These are phyloP conservation scores for Pleurotus giganteus DNA, from an alignment of 768 basidiomycete genomes.

Conservation along the genomic window DNA sequence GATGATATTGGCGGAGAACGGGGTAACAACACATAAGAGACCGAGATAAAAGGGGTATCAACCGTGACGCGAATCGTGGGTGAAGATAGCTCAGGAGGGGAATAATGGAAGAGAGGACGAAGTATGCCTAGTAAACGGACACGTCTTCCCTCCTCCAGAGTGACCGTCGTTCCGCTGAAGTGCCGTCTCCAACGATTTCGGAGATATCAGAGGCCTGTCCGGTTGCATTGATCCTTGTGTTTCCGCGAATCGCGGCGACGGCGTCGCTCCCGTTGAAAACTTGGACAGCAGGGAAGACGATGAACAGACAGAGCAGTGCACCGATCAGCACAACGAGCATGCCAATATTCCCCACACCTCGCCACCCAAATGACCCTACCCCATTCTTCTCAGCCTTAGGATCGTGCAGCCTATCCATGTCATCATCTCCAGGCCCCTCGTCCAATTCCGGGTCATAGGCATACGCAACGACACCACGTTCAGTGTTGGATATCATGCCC, in stretches of 20 bases:
- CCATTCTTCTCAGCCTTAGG: constrained; percentile 27
- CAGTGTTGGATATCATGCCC: constrained; percentile 6
- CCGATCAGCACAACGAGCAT: constrained; percentile 58
- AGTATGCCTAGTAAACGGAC: background rate
- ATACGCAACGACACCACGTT: constrained; percentile 52
- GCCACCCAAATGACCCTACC: constrained; percentile 20
- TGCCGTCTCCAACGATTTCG: background rate
- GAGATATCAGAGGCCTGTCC: constrained; percentile 48
- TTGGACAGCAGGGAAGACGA: constrained; percentile 67
- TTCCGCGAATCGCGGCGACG: constrained; percentile 48
- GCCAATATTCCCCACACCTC: constrained; percentile 55
- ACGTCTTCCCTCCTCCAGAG: background rate
- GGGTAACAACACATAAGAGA: too few relatives aligned
- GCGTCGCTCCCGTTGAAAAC: constrained; percentile 37
- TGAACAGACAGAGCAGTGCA: constrained; percentile 66
- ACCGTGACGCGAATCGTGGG: background rate
- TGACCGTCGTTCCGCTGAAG: background rate
- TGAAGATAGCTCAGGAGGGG: background rate
- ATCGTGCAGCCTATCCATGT: constrained; percentile 64
- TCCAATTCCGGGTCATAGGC: constrained; percentile 54
- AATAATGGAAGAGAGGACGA: background rate
- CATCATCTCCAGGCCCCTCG: constrained; percentile 39
- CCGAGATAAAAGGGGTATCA: too few relatives aligned
- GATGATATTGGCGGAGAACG: too few relatives aligned
- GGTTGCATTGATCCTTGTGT: constrained; percentile 59